Base-by-base conservation (phyloP, 2,329 filamentous ascomycete species). In the Curvularia verruculosa region DNA sequence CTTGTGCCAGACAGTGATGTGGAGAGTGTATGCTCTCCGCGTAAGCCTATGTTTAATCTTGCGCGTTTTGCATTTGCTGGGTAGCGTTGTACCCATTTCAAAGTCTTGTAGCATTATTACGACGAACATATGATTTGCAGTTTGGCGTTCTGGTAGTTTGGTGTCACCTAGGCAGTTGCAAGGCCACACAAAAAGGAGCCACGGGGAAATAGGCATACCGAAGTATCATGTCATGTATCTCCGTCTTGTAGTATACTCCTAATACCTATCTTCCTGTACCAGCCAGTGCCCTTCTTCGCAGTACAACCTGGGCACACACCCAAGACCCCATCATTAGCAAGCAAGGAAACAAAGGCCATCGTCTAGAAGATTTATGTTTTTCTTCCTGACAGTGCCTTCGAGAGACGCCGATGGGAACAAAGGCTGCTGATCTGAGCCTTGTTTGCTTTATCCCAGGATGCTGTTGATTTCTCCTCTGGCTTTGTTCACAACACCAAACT, bases 1-100 rank as follows among this genome's bases (percentile, higher is more conserved):
- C 64, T 82, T 13, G 72, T 82, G 0, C 79, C 78, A 0, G 76
- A 81, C 41, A 82, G 80, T 62, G 77, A 78, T 34, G 74, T 67
- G 15, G 76, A 77, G 37, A 73, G 71, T 24, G 71, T 76, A 1
- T 71, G 70, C 41, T 74, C 76, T 6, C 71, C 68, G 18, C 67
- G 68, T 39, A 75, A 73, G 50, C 70, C 71, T 2, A 57, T 71
- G 56, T 65, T 80, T 19, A 74, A 76, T 60, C 68, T 81, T 26
- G 70, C 71, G 48, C 67, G 73, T 39, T 81, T 80, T 63, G 75
- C 74, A 26, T 76, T 74, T 59, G 43, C 58, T 7, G 69, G 69
- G 19, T 74, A 67, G 41, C 34, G 24, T 46, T 26, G 23, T 50
- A 54, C 52, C 10, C 49, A 15, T 50, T 51, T 45, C 28, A 54